Evolutionary conservation across 208 protist genomes (phyloP).

Genomic region (Crithidia bombi): DNA sequence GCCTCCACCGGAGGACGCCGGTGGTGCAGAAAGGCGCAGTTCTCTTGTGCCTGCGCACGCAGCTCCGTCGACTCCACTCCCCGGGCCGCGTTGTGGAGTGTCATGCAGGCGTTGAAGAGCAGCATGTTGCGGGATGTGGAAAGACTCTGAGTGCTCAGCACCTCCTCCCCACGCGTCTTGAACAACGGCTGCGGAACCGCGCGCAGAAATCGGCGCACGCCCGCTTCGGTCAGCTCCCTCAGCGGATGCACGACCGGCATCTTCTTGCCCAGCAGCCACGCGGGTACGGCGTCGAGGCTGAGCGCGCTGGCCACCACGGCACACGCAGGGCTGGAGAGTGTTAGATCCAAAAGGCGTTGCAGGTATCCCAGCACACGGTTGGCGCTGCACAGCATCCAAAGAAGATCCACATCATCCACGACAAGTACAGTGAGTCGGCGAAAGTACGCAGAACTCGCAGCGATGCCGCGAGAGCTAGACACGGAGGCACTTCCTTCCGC

Average conservation of each 20-base stretch:
- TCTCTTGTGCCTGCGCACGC: background rate
- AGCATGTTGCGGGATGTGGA: constrained; percentile 36
- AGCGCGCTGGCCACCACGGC: constrained; percentile 51
- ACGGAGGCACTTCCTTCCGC: background rate
- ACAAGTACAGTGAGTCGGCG: constrained; percentile 52
- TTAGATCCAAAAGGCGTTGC: constrained; percentile 30
- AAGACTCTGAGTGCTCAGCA: constrained; percentile 10
- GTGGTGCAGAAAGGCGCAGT: constrained; percentile 28
- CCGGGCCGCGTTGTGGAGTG: constrained; percentile 12
- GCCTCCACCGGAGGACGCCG: constrained; percentile 2
- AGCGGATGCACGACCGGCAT: constrained; percentile 43
- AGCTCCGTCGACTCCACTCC: constrained; percentile 2
- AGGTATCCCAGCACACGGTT: constrained; percentile 35
- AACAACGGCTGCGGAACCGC: constrained; percentile 21
- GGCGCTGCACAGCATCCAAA: constrained; percentile 49
- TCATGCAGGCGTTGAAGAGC: constrained; percentile 41
- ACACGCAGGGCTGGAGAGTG: constrained; percentile 44
- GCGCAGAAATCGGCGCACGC: constrained; percentile 27
- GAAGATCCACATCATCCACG: constrained; percentile 60
- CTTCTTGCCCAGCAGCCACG: constrained; percentile 33
- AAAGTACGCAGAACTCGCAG: background rate
- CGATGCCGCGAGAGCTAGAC: background rate
- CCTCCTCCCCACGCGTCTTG: constrained; percentile 7
- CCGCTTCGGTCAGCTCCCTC: constrained; percentile 26
- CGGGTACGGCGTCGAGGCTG: constrained; percentile 40